phyloP scores from a whole-genome alignment of 2,329 filamentous ascomycete species.

The Canariomyces notabilis region DNA sequence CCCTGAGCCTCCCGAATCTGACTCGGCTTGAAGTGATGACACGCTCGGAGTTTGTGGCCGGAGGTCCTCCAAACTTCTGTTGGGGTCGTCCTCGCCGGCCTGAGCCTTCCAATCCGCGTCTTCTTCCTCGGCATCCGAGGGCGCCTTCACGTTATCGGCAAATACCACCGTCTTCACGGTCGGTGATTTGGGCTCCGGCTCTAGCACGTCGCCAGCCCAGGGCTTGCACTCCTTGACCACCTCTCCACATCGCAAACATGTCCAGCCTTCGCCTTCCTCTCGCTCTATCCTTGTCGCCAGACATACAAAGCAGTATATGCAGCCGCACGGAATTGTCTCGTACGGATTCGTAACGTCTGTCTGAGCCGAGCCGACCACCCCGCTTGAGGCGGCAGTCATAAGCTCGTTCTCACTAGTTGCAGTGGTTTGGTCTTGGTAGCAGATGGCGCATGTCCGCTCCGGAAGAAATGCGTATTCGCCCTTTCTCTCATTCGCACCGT shows the following conservation, averaged over 20 bases:
- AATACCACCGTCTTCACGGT: constrained; percentile 58
- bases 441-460: constrained; percentile 92
- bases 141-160: constrained; percentile 47
- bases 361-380: constrained; percentile 79
- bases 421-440: constrained; percentile 88
- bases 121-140: constrained; percentile 16
- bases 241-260: constrained; percentile 83
- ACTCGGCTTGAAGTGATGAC: constrained; percentile 8
- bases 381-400: constrained; percentile 62
- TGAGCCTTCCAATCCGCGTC: constrained; percentile 7
- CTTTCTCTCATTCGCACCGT: constrained; percentile 38
- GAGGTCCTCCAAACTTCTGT: constrained; percentile 10
- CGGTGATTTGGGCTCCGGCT: constrained; percentile 41
- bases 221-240: constrained; percentile 79
- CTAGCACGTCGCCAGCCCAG: constrained; percentile 86
- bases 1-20: constrained; percentile 17
- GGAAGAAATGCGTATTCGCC: constrained; percentile 83
- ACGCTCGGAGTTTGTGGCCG: constrained; percentile 12
- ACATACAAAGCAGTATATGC: constrained; percentile 94
- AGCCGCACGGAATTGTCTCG: constrained; percentile 81
- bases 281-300: constrained; percentile 83
- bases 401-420: constrained; percentile 70
- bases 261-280: constrained; percentile 92
- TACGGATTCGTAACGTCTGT: constrained; percentile 97
- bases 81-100: constrained; percentile 3